These are phyloP conservation scores for Pinus tabuliformis DNA, from an alignment of 75 land plant genomes.

Conservation along the genomic window DNA sequence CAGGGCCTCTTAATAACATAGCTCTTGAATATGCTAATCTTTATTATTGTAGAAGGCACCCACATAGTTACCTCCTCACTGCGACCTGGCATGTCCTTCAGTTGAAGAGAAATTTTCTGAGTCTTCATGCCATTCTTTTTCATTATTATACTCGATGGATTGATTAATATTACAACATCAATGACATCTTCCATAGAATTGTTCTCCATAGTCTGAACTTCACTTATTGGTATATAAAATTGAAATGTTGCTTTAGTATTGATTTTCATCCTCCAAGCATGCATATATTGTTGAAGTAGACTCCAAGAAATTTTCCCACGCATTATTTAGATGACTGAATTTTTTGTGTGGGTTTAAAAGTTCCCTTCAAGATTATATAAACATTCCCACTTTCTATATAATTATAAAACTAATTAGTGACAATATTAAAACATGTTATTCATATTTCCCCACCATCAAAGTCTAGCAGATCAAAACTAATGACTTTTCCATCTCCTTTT, in stretches of 20 bases:
- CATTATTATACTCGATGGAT: too few species aligned
- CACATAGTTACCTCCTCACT: conserved; percentile 92
- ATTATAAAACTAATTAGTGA: conserved; percentile 84
- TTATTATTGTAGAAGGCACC: conserved; percentile 87
- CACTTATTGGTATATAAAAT: conserved; percentile 75
- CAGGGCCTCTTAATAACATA: conserved; percentile 54
- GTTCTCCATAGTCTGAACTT: conserved; percentile 71
- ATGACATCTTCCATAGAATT: conserved; percentile 77
- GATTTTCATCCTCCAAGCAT: conserved; percentile 72
- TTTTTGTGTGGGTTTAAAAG: conserved; percentile 77
- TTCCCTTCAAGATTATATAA: conserved; percentile 79
- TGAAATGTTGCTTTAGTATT: conserved; percentile 75
- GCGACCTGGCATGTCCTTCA: conserved; percentile 73
- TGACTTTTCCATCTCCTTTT: too few species aligned
- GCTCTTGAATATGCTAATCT: conserved; percentile 75
- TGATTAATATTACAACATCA: conserved; percentile 74
- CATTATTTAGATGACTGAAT: conserved; percentile 83
- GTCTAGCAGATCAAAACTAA: too few species aligned
- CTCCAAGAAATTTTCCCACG: too few species aligned
- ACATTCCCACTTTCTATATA: conserved; percentile 76
- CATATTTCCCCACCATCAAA: too few species aligned
- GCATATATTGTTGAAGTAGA: too few species aligned
- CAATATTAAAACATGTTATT: conserved; percentile 89
- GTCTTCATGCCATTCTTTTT: conserved; percentile 93
- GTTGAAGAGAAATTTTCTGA: conserved; percentile 68